Evolutionary conservation across 2,329 filamentous ascomycete genomes (phyloP).

Genomic region (Epichloe glyceriae): DNA sequence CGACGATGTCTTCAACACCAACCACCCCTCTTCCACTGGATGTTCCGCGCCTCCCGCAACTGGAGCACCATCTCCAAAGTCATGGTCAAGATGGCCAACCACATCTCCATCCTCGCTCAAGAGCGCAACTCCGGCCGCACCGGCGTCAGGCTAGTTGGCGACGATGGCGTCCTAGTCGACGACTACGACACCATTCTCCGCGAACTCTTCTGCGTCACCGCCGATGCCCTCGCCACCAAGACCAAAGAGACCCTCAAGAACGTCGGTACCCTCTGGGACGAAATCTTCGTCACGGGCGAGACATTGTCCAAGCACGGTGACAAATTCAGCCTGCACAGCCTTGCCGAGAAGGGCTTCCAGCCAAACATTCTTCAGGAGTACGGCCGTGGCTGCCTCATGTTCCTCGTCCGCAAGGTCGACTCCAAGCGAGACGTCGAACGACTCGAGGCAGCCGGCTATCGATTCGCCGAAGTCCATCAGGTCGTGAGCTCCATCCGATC

Average conservation of each 20-base stretch:
- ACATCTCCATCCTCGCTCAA: slow-evolving; percentile 43
- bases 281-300: slow-evolving; percentile 55
- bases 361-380: slow-evolving; percentile 21
- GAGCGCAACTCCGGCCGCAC: slow-evolving; percentile 23
- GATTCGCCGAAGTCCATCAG: slow-evolving; percentile 60
- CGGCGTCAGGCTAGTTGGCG: slow-evolving; percentile 34
- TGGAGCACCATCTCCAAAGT: slow-evolving; percentile 59
- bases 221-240: slow-evolving; percentile 56
- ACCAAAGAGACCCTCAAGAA: slow-evolving; percentile 50
- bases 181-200: slow-evolving; percentile 68
- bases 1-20: slow-evolving; percentile 57
- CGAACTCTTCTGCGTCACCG: slow-evolving; percentile 72
- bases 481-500: slow-evolving; percentile 56
- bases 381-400: slow-evolving; percentile 67
- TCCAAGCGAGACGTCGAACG: slow-evolving; percentile 44
- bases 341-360: slow-evolving; percentile 28
- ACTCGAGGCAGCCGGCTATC: slow-evolving; percentile 59
- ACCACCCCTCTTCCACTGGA: slow-evolving; percentile 77
- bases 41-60: slow-evolving; percentile 67
- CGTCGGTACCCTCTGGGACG: slow-evolving; percentile 60
- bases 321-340: slow-evolving; percentile 16
- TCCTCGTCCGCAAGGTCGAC: slow-evolving; percentile 55
- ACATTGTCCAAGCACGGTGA: slow-evolving; percentile 5
- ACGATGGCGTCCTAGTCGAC: slow-evolving; percentile 44
- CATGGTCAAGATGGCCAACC: slow-evolving; percentile 57